phyloP scores from a whole-genome alignment of 2,329 filamentous ascomycete species.

The Pestalotiopsis fici region DNA sequence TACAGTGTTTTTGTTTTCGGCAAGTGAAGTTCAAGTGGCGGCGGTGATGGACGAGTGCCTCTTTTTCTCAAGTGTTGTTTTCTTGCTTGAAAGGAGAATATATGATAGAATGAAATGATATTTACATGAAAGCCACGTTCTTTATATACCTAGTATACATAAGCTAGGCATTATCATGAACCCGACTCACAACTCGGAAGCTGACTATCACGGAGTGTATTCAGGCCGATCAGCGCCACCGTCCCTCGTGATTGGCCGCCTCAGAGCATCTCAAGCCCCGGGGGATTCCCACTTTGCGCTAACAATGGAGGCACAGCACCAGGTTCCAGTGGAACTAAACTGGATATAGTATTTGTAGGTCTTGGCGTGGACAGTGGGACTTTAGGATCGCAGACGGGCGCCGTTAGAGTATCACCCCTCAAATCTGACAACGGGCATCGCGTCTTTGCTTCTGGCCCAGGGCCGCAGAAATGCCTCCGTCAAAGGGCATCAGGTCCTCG shows the following conservation, averaged over 20 bases:
- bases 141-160: not conserved
- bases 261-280: not conserved
- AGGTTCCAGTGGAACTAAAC: not conserved
- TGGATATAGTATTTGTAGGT: conserved; percentile 2
- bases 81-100: not conserved
- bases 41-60: no score
- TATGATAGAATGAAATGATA: not conserved
- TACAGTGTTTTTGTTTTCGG: not conserved
- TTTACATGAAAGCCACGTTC: not conserved
- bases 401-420: not conserved
- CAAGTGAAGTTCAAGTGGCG: no score
- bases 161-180: no score
- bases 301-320: not conserved
- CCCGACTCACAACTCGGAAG: not conserved
- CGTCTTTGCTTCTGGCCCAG: not conserved
- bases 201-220: not conserved
- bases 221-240: not conserved
- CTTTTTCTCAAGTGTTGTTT: not conserved
- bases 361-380: not conserved
- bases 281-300: not conserved
- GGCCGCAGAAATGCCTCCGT: not conserved
- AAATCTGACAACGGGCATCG: not conserved
- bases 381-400: not conserved
- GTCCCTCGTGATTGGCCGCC: not conserved
- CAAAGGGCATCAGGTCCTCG: no score